Conservation (phyloP, 345 rosid genomes). For the Syzygium oleosum region DNA sequence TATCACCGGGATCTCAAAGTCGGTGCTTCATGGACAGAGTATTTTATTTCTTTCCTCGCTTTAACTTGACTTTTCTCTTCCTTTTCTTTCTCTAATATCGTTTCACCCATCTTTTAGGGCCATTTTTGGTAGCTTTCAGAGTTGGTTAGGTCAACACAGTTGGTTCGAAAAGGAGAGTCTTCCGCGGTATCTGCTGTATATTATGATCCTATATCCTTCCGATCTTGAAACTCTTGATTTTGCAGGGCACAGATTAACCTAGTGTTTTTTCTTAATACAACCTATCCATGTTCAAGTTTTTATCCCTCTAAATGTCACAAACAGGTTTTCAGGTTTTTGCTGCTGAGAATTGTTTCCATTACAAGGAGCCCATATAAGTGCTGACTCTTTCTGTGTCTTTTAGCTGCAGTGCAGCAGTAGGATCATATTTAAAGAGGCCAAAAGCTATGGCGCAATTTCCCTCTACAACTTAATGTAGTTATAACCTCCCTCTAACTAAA, state of each 20-base stretch:
- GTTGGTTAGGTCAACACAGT: slow-evolving; percentile 13
- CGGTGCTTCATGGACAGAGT: slow-evolving; percentile 9
- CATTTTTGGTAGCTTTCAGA: slow-evolving; percentile 15
- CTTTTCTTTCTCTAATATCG: slow-evolving; percentile 4
- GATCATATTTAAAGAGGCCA: neutral
- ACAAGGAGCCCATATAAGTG: neutral
- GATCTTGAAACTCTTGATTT: neutral
- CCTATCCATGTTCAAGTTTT: neutral
- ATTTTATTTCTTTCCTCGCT: neutral
- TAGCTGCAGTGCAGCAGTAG: neutral
- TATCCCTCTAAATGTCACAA: neutral
- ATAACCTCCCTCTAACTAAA: neutral
- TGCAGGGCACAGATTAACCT: slow-evolving; percentile 1
- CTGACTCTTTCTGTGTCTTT: neutral
- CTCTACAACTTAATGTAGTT: neutral
- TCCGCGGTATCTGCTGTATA: neutral
- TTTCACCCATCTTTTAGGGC: slow-evolving; percentile 15
- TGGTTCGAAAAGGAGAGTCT: slow-evolving; percentile 3
- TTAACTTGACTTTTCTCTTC: neutral
- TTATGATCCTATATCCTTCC: neutral
- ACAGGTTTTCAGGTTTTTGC: neutral
- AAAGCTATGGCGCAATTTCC: neutral
- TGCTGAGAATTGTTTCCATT: neutral
- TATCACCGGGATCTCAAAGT: slow-evolving; percentile 7
- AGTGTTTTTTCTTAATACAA: neutral